A percentile compares a stretch with the other conserved stretches of the same genome.
phyloP scores from a whole-genome alignment of 768 basidiomycete genomes.

The Rhizopogon vinicolor region DNA sequence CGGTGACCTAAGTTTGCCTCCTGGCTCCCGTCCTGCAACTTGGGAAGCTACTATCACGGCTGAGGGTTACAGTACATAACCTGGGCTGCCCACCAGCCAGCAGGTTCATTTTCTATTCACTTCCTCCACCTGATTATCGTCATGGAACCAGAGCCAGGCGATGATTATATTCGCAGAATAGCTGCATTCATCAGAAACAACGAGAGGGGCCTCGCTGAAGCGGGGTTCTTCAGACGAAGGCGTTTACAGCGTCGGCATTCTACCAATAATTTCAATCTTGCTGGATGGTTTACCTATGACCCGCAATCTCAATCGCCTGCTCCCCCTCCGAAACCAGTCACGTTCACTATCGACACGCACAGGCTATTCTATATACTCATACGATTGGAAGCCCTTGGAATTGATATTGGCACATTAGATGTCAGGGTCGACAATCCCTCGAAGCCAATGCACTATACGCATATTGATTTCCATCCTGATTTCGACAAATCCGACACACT shows the following conservation, averaged over 20 bases:
- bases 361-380: slow-evolving; percentile 87
- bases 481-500: slow-evolving; percentile 68
- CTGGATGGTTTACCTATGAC: slow-evolving; percentile 49
- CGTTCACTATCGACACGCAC: slow-evolving; percentile 70
- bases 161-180: slow-evolving; percentile 69
- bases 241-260: slow-evolving; percentile 31
- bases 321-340: slow-evolving; percentile 48
- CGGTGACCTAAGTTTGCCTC: slow-evolving; percentile 6
- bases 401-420: slow-evolving; percentile 77
- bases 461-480: slow-evolving; percentile 39
- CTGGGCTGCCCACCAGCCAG: slow-evolving; percentile 1
- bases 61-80: not conserved
- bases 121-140: not conserved
- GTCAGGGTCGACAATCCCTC: slow-evolving; percentile 68
- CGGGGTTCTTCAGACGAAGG: slow-evolving; percentile 47
- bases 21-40: slow-evolving; percentile 16
- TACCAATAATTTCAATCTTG: slow-evolving; percentile 46
- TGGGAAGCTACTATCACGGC: not conserved
- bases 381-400: slow-evolving; percentile 77
- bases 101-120: slow-evolving; percentile 14
- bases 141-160: slow-evolving; percentile 60
- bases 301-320: slow-evolving; percentile 24
- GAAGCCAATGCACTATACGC: slow-evolving; percentile 72
- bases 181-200: slow-evolving; percentile 70
- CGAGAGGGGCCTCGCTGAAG: slow-evolving; percentile 69